Evolutionary conservation across 805 yeast species (phyloP).

Genomic region (Metschnikowia continentalis): DNA sequence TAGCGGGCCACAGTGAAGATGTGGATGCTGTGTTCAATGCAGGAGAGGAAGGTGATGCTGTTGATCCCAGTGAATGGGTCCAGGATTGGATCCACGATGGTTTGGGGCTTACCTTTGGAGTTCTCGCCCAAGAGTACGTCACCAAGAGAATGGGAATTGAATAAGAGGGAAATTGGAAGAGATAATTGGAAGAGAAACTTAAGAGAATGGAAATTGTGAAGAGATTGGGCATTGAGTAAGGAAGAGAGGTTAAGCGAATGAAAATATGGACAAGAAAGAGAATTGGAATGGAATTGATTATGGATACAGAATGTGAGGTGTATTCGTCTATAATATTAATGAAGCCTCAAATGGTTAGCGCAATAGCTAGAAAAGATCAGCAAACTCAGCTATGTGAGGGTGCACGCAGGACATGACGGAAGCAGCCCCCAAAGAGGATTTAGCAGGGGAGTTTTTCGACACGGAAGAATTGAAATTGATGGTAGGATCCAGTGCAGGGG

Average conservation of each 20-base stretch:
- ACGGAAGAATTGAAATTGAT: neutral
- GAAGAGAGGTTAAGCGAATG: neutral
- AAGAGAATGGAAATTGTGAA: too few relatives aligned
- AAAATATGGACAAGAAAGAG: neutral
- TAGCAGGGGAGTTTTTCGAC: conserved; percentile 3
- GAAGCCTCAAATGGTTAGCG: neutral
- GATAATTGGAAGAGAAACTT: too few relatives aligned
- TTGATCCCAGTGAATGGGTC: conserved; percentile 44
- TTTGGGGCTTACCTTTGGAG: conserved; percentile 73
- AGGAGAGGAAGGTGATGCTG: conserved; percentile 21
- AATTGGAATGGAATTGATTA: too few relatives aligned
- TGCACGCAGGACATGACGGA: conserved; percentile 23
- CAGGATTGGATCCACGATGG: conserved; percentile 51
- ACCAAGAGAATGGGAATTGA: conserved; percentile 78
- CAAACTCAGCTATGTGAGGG: conserved; percentile 43
- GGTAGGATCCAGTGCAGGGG: neutral
- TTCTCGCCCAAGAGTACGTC: conserved; percentile 86
- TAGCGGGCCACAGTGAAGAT: conserved; percentile 45
- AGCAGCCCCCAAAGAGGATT: conserved; percentile 7
- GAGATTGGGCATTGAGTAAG: neutral
- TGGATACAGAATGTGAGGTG: neutral
- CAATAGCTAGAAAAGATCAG: conserved; percentile 34
- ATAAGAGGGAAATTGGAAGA: neutral
- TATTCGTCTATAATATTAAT: conserved; percentile 1
- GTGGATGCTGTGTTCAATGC: conserved; percentile 18